Percentiles rank a stretch among this genome's conserved stretches.
phyloP scores from a whole-genome alignment of 139 green algal genomes.

The Chlamydomonas incerta region DNA sequence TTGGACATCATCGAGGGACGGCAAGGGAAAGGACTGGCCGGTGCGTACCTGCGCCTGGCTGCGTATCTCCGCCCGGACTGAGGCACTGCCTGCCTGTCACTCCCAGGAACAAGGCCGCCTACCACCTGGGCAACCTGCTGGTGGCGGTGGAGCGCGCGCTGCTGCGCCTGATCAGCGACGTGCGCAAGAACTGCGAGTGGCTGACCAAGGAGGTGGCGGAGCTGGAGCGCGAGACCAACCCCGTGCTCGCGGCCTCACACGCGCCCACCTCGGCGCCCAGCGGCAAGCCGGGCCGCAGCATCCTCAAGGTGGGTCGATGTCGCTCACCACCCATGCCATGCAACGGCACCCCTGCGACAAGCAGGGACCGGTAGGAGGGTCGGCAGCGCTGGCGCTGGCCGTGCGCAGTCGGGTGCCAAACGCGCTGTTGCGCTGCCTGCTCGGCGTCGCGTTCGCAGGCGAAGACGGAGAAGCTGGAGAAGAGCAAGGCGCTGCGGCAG shows the following conservation, averaged over 20 bases:
- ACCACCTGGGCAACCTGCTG: constrained; percentile 31
- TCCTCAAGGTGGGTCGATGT: constrained; percentile 48
- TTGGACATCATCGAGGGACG: no score
- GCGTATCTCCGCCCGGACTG: no score
- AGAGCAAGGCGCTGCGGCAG: constrained; percentile 49
- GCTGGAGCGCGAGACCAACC: constrained; percentile 48
- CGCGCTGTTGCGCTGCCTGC: no score
- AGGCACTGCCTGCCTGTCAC: no score
- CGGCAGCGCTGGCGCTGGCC: no score
- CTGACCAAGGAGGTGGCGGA: constrained; percentile 51
- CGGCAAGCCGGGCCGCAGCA: constrained; percentile 29
- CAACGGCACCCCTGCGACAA: no score
- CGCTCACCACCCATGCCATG: no score
- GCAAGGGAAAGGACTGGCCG: neutral
- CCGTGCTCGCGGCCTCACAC: constrained; percentile 21
- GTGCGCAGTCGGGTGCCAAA: no score
- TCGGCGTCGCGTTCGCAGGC: constrained; percentile 1
- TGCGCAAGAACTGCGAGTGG: constrained; percentile 45
- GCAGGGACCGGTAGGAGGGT: no score
- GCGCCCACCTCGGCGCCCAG: neutral
- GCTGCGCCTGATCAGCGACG: constrained; percentile 47
- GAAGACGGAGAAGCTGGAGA: constrained; percentile 59
- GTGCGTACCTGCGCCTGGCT: no score
- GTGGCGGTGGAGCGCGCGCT: constrained; percentile 45
- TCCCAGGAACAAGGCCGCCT: constrained; percentile 33